Base-by-base conservation (phyloP, 176 grass and related monocot genomes). In the Lolium rigidum region DNA sequence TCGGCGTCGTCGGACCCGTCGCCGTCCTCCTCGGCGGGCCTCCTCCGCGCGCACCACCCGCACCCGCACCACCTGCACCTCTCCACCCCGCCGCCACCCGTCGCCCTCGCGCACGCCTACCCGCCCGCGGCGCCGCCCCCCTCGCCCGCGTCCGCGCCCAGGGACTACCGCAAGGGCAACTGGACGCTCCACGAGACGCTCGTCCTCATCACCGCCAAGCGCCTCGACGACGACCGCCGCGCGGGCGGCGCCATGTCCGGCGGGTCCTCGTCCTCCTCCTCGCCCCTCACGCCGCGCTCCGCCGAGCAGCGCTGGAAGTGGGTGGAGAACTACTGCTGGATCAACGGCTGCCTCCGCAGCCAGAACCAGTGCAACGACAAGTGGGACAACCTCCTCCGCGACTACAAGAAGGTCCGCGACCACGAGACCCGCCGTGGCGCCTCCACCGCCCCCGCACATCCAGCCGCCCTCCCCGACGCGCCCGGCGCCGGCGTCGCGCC, bases 301-400 rank as follows among this genome's bases (percentile, higher is more conserved):
- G 90, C 94, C n/a, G 97, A 99, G 90, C 97, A 96, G 87, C 84
- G 97, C 10, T 99, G 97, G 97, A 99, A 99, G 65, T 99, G 97
- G 97, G 94, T 99, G 10, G 97, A 99, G 90, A 96, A 99, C 88
- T 97, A 99, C 85, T 99, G 97, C 89, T 97, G 97, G 97, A 89
- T 90, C 25, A 88, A 96, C 14, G 92, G 94, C 7, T 99, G 97
- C 85, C 90, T 94, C 25, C 92, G 97, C 65, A 99, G 97, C 83
- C 97, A 99, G 90, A 99, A 99, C 87, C 97, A 99, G 91, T 97
- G 97, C 89, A 99, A 99, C 89, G 97, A 99, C 87, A 99, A 97
- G 83, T 99, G 97, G 97, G 97, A 99, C 89, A 99, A 99, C 82
- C 97, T 99, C 59, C 91, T 99, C 80, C 94, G 97, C 55, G 97